Conservation (phyloP, 192 early-diverging fungal genomes). For the Coemansia sp. region DNA sequence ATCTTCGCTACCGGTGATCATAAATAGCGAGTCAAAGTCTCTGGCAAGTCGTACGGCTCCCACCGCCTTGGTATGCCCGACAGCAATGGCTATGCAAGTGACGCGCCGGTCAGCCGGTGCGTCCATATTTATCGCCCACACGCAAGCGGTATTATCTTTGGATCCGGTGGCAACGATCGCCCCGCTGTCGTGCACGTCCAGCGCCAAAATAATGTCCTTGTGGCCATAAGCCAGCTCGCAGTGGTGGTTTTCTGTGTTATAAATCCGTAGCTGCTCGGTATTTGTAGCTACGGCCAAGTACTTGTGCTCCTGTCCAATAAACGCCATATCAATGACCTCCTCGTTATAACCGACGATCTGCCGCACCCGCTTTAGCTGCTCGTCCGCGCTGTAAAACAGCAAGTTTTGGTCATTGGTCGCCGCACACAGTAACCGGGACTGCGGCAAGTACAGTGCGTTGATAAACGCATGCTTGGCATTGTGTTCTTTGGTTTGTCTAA, state of each 20-base stretch:
- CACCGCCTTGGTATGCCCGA: constrained; percentile 93
- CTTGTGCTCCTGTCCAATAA: constrained; percentile 67
- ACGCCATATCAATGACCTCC: constrained; percentile 85
- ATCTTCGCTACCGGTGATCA: constrained; percentile 88
- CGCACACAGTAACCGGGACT: constrained; percentile 60
- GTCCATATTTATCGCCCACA: constrained; percentile 77
- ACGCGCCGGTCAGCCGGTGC: constrained; percentile 57
- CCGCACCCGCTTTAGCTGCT: constrained; percentile 60
- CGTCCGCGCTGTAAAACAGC: constrained; percentile 64
- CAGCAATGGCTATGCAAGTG: constrained; percentile 65
- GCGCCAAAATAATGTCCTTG: constrained; percentile 80
- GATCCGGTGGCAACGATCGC: constrained; percentile 78
- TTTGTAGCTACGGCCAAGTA: constrained; percentile 90
- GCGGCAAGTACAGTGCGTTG: constrained; percentile 62
- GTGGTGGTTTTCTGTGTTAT: constrained; percentile 72
- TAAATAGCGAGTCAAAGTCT: constrained; percentile 58
- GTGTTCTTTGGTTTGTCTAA: constrained; percentile 63
- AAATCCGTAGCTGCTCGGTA: constrained; percentile 87
- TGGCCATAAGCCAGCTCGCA: constrained; percentile 89
- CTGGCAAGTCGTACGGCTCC: constrained; percentile 78
- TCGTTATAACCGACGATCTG: constrained; percentile 96
- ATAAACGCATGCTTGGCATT: constrained; percentile 78
- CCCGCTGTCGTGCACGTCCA: constrained; percentile 68
- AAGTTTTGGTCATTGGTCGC: constrained; percentile 93
- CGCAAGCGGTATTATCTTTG: constrained; percentile 81